Evolutionary conservation across 164 flowering plant species (phyloP), one percentile per base, ranked within the genome.

Genomic region (Stephania japonica): DNA sequence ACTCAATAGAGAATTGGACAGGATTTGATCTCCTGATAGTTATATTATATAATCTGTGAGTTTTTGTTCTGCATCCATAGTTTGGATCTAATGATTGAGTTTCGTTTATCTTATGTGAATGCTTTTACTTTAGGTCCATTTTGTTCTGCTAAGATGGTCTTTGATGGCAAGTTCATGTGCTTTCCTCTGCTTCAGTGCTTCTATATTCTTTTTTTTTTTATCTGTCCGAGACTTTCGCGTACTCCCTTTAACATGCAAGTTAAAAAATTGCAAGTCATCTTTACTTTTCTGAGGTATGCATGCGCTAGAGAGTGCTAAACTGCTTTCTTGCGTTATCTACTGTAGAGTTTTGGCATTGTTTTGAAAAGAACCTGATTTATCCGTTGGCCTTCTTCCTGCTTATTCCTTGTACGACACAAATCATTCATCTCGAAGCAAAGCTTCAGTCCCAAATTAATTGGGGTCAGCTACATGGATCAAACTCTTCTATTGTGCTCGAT

Each of bases 1-100:
- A 73, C 64, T 59, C 64, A 59, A 59, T 24, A n/a, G 64, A 59
- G 24, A 59, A 59, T 59, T 59, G 23, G 64, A 59, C 64, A 59
- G 21, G 64, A 59, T n/a, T 59, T 59, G 64, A 6, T 59, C 9
- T 21, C 64, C 64, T 59, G 19, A 32, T 32, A 7, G 6, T 59
- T 4, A n/a, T 59, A 32, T 2, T 59, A 59, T 19, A 8, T n/a
- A 21, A 0, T 59, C 7, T n/a, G n/a, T 59, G 23, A 59, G 3
- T 59, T 59, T 59, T 59, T 59, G 38, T 32, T 59, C 19, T 59
- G 1, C 6, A 59, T 19, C 25, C 64, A 19, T 56, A 56, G 63
- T 59, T 59, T 2, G 64, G n/a, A 7, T 59, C n/a, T 59, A 18
- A 1, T 59, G 7, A 19, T 24, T 21, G 23, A 59, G 19, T 59